Base-by-base conservation (phyloP, 164 flowering plant genomes). In the Pachysandra terminalis region DNA sequence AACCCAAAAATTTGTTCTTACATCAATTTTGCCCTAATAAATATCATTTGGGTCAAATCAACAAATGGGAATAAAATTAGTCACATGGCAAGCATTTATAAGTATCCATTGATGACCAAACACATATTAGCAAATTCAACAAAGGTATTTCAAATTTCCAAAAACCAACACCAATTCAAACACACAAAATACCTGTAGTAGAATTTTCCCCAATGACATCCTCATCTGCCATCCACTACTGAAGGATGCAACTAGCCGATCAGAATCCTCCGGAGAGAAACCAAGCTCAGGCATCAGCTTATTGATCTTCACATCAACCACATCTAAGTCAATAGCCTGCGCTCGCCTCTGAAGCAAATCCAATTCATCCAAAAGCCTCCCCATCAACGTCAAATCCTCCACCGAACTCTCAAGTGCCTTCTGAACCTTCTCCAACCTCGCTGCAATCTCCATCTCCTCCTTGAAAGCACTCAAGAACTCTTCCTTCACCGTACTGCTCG, bases 141-240 rank as follows among this genome's bases (percentile, higher is more conserved):
- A 58, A 2, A 5, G 37, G 19, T 25, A n/a, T n/a, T n/a, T 17
- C 37, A 14, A 72, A 17, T n/a, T 63, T 48, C 28, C 32, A 59
- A 56, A 60, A 48, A n/a, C n/a, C n/a, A n/a, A n/a, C n/a, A n/a
- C n/a, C n/a, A n/a, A n/a, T n/a, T n/a, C 19, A 35, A 68, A 32
- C 14, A 66, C 27, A 45, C 7, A 57, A 0, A 28, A 70, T 83
- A 93, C 99, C 98, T 93, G 99, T 77, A 91, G 88, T 54, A 96
- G 71, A 65, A 96, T 96, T 85, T 96, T 96, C 55, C 99, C 99
- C 23, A 96, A 87, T 0, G 98, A 89, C 89, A 96, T 96, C 79
- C 99, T 96, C 99, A 96, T 96, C 78, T 96, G 98, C 99, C 98
- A 96, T 32, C 99, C 99, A 59, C 97, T 83, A 71, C 98, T 93